Evolutionary conservation across 2,329 filamentous ascomycete genomes (phyloP), one percentile per base, ranked within the genome.

Genomic region (Diaporthe sp.): DNA sequence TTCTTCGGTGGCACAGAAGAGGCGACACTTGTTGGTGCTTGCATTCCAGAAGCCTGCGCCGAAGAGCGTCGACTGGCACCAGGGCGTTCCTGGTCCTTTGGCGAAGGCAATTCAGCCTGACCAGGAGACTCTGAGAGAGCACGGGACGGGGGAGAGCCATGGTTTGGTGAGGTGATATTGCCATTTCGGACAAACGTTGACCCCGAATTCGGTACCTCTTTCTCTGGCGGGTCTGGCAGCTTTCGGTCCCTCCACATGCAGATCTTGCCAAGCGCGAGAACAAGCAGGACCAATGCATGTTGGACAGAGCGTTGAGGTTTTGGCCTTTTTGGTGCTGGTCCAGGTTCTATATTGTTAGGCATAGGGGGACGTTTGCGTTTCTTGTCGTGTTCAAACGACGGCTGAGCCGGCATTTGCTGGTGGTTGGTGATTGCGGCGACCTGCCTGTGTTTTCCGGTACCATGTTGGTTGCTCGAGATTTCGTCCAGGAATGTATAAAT

Each of bases 201-300:
- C 74, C 79, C 81, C 75, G 81, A 83, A 77, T 78, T 78, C 55
- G 78, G 82, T 22, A 75, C 73, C 59, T 83, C 85, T 66, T 81
- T 82, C 74, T 90, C 87, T 22, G 86, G 87, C 10, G 93, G 85
- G 68, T 92, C 90, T 0, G 90, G 90, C 4, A 92, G 85, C 76
- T 84, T 85, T 10, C 66, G 78, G 0, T 87, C 86, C 58, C 86
- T 87, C 77, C 88, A 83, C 12, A 86, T 81, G 78, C 94, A 96
- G 17, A 98, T 93, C 79, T 95, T 95, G 25, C 97, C 97, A 8
- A 99, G 85, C 0, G 96, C 96, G 71, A 98, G 87, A 1, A 98
- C 91, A 5, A 96, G 87, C 3, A 98, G 88, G 1, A 98, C 90
- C 51, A 98, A 88, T 0, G 95, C 95, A 77, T 94, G 97, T 70